Percentiles rank a stretch among this genome's conserved stretches.
Conservation (phyloP, 306 rosid genomes). For the Astragalus glycyphyllos region DNA sequence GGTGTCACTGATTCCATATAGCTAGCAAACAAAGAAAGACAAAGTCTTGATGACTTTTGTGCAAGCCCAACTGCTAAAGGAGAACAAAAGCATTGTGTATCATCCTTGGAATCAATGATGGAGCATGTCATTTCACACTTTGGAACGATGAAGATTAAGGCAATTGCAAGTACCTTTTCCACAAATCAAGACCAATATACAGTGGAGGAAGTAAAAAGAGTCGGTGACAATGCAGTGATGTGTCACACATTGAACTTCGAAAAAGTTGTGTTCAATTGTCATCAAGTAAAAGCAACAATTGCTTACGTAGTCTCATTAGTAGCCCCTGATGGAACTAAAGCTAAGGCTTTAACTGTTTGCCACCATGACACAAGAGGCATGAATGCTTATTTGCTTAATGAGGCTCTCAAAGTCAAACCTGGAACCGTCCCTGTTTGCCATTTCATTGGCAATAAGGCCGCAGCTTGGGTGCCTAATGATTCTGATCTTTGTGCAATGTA, state of each 20-base stretch:
- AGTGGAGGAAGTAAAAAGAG: conserved; percentile 29
- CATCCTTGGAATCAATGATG: conserved; percentile 23
- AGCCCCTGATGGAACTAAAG: conserved; percentile 21
- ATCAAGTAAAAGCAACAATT: conserved; percentile 17
- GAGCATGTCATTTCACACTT: conserved; percentile 8
- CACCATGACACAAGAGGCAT: conserved; percentile 41
- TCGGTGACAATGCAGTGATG: conserved; percentile 25
- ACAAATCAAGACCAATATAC: not conserved
- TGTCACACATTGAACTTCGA: conserved; percentile 29
- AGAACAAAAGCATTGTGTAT: conserved; percentile 21
- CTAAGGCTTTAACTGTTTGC: conserved; percentile 33
- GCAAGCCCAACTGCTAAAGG: not conserved
- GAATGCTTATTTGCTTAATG: conserved; percentile 15
- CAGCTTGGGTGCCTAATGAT: not conserved
- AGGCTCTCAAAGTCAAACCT: conserved; percentile 17
- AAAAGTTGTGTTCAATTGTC: conserved; percentile 35
- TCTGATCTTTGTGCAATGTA: not conserved
- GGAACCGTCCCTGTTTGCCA: conserved; percentile 29
- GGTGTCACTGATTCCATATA: conserved; percentile 19
- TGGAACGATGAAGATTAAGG: conserved; percentile 20
- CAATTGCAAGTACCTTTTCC: conserved; percentile 19
- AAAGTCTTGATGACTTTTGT: conserved; percentile 32
- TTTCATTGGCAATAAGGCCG: conserved; percentile 30
- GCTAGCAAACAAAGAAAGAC: not conserved
- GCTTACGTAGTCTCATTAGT: conserved; percentile 20